Conservation (phyloP, 352 stramenopile genomes). For the Pythium volutum region DNA sequence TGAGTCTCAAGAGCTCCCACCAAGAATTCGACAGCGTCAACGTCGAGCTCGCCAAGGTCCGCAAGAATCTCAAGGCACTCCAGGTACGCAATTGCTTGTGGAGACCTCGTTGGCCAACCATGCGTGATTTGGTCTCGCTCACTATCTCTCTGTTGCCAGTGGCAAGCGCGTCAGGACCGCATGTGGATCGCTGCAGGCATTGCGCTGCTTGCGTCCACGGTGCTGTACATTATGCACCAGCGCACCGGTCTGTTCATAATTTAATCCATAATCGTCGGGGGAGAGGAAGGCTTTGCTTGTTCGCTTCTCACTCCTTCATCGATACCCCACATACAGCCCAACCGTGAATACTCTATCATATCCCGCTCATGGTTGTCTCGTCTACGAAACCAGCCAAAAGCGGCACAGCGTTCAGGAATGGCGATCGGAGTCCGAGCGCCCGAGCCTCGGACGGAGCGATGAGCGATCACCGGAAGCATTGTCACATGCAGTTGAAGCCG, state of each 20-base stretch:
- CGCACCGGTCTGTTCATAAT: constrained; percentile 67
- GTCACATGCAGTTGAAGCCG: no score
- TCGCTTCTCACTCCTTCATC: no score
- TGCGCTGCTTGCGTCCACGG: constrained; percentile 51
- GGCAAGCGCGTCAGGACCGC: constrained; percentile 70
- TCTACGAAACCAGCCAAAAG: no score
- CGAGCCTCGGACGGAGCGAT: no score
- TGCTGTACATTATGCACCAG: constrained; percentile 75
- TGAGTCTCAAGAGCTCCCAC: constrained; percentile 58
- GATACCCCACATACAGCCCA: no score
- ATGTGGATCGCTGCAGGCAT: constrained; percentile 78
- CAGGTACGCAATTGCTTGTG: constrained; percentile 17
- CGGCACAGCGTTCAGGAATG: no score
- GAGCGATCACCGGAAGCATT: no score
- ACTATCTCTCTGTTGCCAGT: constrained; percentile 27
- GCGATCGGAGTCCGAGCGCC: no score
- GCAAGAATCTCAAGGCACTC: constrained; percentile 54
- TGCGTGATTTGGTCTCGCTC: background rate
- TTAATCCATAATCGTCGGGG: no score
- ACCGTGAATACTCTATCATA: no score
- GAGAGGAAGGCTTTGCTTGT: no score
- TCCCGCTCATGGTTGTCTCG: no score
- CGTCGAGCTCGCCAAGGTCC: constrained; percentile 51
- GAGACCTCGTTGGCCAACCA: background rate
- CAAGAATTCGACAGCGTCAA: constrained; percentile 59